Evolutionary conservation across 805 yeast genomes (phyloP), one percentile per base, ranked within the genome.

Genomic region (Starmerella etchellsii): DNA sequence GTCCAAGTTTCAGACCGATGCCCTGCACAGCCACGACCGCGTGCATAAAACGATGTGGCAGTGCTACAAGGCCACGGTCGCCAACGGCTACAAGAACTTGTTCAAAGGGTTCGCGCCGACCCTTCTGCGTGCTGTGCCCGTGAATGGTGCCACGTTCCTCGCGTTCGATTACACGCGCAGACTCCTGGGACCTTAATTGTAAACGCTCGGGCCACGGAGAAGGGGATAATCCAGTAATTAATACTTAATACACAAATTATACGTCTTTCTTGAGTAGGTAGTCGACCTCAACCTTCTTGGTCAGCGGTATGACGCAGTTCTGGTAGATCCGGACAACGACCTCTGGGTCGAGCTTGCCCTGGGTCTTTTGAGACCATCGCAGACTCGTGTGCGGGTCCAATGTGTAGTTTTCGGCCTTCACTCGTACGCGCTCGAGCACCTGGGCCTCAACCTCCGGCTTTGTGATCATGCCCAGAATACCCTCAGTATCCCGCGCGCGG

Each of bases 71-170:
- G 67, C 69, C 42, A 68, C 83, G 19, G 43, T 75, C 21, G 67
- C 67, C 47, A 33, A 38, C 13, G 51, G 54, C 24, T 41, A 36
- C 32, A 26, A 28, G 22, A 94, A 94, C 0, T 81, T 91, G 55
- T 81, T 82, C 63, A 78, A 78, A 62, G 99, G 99, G 1, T 87
- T 93, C 57, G 62, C 75, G 16, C 96, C 98, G 29, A 87, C 97
- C 0, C 74, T 91, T 48, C 65, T 91, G 49, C 79, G 99, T 64
- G 97, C 99, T 37, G 94, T 95, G 3, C 98, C 98, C 1, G 98
- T 93, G 3, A 93, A 91, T 58, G 99, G 95, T 31, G 94, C 93
- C 24, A 93, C 98, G 0, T 91, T 91, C 63, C 79, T 84, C 33
- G 85, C 93, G 2, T 91, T 91, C 59, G 99, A 91, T 61, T 62